These are phyloP conservation scores for Clarireedia hainanense DNA, from an alignment of 2,329 filamentous ascomycete species.

Conservation along the genomic window DNA sequence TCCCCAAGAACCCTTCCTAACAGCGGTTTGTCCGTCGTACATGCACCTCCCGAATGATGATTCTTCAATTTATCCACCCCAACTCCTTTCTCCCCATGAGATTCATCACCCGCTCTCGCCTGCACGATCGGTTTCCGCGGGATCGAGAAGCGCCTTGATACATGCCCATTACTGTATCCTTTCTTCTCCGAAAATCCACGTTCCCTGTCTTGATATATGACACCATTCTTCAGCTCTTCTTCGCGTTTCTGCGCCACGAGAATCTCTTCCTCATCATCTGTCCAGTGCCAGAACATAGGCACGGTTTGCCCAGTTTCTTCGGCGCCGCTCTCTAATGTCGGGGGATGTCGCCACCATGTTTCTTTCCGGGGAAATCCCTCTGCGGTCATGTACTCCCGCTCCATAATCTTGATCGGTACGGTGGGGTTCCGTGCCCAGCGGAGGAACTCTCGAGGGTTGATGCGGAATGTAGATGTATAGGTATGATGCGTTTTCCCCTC, in stretches of 20 bases:
- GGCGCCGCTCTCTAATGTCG: slow-evolving; percentile 17
- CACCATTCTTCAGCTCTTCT: not conserved
- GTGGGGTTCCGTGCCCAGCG: slow-evolving; percentile 5
- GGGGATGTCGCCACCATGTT: slow-evolving; percentile 25
- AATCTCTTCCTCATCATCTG: not conserved
- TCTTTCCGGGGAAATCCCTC: slow-evolving; percentile 22
- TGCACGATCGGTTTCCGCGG: too few species aligned
- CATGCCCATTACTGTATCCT: not conserved
- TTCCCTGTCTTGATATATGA: too few species aligned
- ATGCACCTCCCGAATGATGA: not conserved
- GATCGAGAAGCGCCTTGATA: not conserved
- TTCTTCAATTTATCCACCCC: not conserved
- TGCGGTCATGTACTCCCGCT: slow-evolving; percentile 19
- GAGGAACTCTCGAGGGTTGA: not conserved
- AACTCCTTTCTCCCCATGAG: not conserved
- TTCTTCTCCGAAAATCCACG: not conserved
- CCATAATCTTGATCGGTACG: slow-evolving; percentile 19
- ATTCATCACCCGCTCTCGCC: too few species aligned
- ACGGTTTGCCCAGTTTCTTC: slow-evolving; percentile 9
- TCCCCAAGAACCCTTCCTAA: slow-evolving; percentile 1
- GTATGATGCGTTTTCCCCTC: not conserved
- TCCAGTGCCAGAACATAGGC: slow-evolving; percentile 12
- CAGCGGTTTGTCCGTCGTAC: not conserved
- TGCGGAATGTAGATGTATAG: not conserved
- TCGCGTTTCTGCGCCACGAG: not conserved